Evolutionary conservation across 768 basidiomycete species (phyloP).

Genomic region (Agrocybe praecox): DNA sequence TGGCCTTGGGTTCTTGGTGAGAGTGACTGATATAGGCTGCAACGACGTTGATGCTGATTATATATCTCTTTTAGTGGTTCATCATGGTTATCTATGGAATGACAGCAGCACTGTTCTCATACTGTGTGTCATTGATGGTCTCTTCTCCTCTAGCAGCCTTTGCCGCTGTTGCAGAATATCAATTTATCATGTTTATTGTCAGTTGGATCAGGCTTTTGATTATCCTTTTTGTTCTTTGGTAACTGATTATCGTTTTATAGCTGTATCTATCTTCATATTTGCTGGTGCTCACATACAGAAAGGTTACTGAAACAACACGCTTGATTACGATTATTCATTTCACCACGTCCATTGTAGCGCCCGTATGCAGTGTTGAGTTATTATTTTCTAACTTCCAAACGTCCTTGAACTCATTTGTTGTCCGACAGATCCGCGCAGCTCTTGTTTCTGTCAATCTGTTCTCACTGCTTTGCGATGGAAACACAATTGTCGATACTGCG

Average conservation of each 20-base stretch:
- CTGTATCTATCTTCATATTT: slow-evolving; percentile 70
- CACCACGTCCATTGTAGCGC: slow-evolving; percentile 66
- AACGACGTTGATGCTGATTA: not conserved
- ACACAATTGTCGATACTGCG: slow-evolving; percentile 42
- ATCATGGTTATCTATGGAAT: slow-evolving; percentile 72
- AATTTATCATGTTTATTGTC: slow-evolving; percentile 73
- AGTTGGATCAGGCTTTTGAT: slow-evolving; percentile 19
- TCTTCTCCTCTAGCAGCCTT: slow-evolving; percentile 74
- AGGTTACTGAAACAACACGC: slow-evolving; percentile 50
- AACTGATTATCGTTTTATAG: slow-evolving; percentile 29
- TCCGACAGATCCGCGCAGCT: slow-evolving; percentile 57
- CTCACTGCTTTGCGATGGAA: slow-evolving; percentile 68
- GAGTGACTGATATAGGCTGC: not conserved
- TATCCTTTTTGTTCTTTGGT: not conserved
- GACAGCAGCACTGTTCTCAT: slow-evolving; percentile 68
- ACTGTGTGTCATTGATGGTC: slow-evolving; percentile 62
- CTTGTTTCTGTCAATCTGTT: slow-evolving; percentile 80
- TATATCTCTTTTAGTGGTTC: slow-evolving; percentile 62
- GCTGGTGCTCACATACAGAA: slow-evolving; percentile 73
- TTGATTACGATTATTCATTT: slow-evolving; percentile 73
- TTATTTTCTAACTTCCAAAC: not conserved
- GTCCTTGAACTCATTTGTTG: no score
- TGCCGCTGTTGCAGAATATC: slow-evolving; percentile 74
- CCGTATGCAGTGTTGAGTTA: slow-evolving; percentile 62
- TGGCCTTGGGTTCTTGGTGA: slow-evolving; percentile 48